Conservation (phyloP, 2,329 filamentous ascomycete genomes). For the Colletotrichum sp. region DNA sequence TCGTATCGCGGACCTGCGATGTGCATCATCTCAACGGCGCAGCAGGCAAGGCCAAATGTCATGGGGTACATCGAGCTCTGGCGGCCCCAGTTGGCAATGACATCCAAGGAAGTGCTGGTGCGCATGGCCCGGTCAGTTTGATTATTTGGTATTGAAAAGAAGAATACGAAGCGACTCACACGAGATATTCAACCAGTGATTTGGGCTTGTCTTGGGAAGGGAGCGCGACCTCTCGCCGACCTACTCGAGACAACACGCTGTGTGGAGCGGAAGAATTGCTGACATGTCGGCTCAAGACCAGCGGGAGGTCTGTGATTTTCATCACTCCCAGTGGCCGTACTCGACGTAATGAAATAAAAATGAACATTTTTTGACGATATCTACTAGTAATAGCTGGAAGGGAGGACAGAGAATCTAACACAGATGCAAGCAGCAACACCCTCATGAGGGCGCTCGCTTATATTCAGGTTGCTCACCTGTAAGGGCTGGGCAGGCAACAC, state of each 20-base stretch:
- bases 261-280: not conserved
- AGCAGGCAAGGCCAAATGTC: slow-evolving; percentile 89
- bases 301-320: not conserved
- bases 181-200: not conserved
- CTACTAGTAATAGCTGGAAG: no score
- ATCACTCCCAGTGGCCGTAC: not conserved
- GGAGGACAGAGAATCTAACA: no score
- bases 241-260: not conserved
- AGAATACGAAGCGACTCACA: not conserved
- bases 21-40: slow-evolving; percentile 93
- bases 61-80: slow-evolving; percentile 88
- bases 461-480: not conserved
- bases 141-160: not conserved
- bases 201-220: not conserved
- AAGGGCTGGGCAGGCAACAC: not conserved
- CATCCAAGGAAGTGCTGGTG: slow-evolving; percentile 75
- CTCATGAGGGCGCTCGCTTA: not conserved
- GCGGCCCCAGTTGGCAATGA: slow-evolving; percentile 82
- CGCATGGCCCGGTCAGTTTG: not conserved
- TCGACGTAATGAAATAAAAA: not conserved
- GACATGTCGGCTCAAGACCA: not conserved
- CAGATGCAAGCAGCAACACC: no score
- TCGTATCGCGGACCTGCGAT: slow-evolving; percentile 90
- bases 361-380: not conserved
- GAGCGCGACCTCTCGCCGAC: not conserved